Evolutionary conservation across 257 asterid genomes (phyloP), one percentile per base, ranked within the genome.

Genomic region (Galeopsis tetrahit): DNA sequence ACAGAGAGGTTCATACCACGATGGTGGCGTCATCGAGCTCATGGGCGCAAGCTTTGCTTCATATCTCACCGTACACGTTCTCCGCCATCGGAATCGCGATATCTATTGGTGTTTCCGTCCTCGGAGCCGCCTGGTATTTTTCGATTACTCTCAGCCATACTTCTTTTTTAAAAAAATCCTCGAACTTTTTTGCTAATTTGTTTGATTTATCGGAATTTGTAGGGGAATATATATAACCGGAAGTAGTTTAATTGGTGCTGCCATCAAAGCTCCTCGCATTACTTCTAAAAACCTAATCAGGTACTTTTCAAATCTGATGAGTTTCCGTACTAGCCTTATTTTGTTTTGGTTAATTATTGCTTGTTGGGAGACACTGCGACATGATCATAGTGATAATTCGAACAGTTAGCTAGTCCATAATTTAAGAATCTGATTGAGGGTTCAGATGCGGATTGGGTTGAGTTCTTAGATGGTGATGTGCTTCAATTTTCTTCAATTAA

Each of bases 91-190:
- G 99, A 68, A 94, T 94, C 59, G 96, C 99, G 32, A 66, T 94
- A 60, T 86, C 99, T 7, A 91, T 94, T 58, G 99, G 99, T 28
- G 99, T 94, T 71, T 94, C 99, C 4, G 99, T 94, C 51, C 97
- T 94, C 78, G 99, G 99, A 42, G 99, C 99, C 38, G 98, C 99
- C 39, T 95, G 98, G 98, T 95, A 85, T 17, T n/a, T 46, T 55
- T 15, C 60, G 28, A 64, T 6, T 10, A 13, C 15, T n/a, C 46
- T 60, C 63, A 1, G 4, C 7, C 40, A 51, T n/a, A 6, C 66
- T 49, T 40, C 44, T 15, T 46, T 46, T 21, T 0, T 0, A 10
- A 6, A 43, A 3, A 8, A 40, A 46, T n/a, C 42, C 64, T 57
- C 21, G 32, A 63, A 31, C n/a, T 21, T 9, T 44, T 75, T 66